Evolutionary conservation across 768 basidiomycete genomes (phyloP), one percentile per base, ranked within the genome.

Genomic region (Boletus sp.): DNA sequence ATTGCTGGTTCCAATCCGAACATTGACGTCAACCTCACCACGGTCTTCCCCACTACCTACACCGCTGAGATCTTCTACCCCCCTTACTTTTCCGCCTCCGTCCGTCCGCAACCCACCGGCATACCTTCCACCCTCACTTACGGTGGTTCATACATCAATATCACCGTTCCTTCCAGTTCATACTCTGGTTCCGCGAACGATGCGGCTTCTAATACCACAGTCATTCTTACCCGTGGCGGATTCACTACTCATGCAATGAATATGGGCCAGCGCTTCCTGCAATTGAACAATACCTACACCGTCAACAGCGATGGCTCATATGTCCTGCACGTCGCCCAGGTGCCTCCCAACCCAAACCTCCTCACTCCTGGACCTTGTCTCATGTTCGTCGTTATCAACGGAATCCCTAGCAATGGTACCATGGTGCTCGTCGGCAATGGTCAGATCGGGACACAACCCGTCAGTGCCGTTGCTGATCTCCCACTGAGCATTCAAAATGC

Each of bases 1-100:
- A 81, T 96, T 58, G 93, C 91, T 40, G 96, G 96, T 11, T 93
- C 90, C 30, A 98, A 98, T 74, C 94, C 95, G 15, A 96, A 95
- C 68, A 79, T 90, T 44, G 94, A 98, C 64, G 86, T 88, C 59
- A 91, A 90, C 63, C 52, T 72, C 35, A 71, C 76, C 35, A 80
- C 87, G 7, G 34, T 78, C 52, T 93, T 78, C 77, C 85, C 87
- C 2, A 93, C 93, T 3, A 83, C 85, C 32, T 95, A 94, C 67
- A 74, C 81, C 32, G 86, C 89, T 2, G 93, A 97, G 69, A 80
- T 86, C 41, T 98, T 94, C 76, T 97, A 95, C 73, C 96, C 96
- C 0, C 79, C 85, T 5, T 99, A 96, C 75, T 99, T 88, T 75
- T 79, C 79, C 44, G 80, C 87, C 11, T 61, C 72, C 37, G 75